Base-by-base conservation (phyloP, 2,329 filamentous ascomycete species). In the Epichloe brachyelytri region DNA sequence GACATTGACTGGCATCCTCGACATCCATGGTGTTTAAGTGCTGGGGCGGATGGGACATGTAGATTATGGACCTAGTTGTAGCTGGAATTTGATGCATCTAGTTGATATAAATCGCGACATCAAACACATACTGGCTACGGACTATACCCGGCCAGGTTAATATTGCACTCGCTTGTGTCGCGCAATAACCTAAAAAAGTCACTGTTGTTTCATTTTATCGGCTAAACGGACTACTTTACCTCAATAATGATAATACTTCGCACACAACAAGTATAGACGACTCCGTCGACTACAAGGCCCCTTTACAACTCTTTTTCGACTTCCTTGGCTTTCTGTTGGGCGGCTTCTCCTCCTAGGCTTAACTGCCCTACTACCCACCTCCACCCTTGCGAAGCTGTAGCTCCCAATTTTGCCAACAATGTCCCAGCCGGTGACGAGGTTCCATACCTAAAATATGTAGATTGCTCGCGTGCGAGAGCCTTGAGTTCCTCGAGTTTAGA, bases 1-100 rank as follows among this genome's bases (percentile, higher is more conserved):
- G 91, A 95, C 65, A 72, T 98, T 30, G 88, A 95, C 63, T 98
- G 94, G 94, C 93, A 98, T 72, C 88, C 89, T 5, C 80, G 79
- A 56, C 88, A 97, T 68, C 88, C 91, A 2, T 97, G 93, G 93
- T 85, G 86, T 68, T 83, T 95, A 49, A 94, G 86, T 73, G 91
- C 90, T 45, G 93, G 93, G 59, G 90, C 91, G 1, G 93, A 98
- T 72, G 91, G 91, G 41, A 95, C 86, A 14, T 87, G 88, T 69
- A 82, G 91, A 61, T 70, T 98, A 65, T 98, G 91, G 91, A 86
- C 82, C 65, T 85, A 66, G 63, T 30, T 30, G 10, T 30, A 30
- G 10, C 30, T 30, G 30, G 26, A 30, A 8, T 30, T 3, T 30
- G 26, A 30, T 30, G 6, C 6, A 7, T 26, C 6, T 22, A 2